Evolutionary conservation across 768 basidiomycete genomes (phyloP).

Genomic region (Asterophora lycoperdoides): DNA sequence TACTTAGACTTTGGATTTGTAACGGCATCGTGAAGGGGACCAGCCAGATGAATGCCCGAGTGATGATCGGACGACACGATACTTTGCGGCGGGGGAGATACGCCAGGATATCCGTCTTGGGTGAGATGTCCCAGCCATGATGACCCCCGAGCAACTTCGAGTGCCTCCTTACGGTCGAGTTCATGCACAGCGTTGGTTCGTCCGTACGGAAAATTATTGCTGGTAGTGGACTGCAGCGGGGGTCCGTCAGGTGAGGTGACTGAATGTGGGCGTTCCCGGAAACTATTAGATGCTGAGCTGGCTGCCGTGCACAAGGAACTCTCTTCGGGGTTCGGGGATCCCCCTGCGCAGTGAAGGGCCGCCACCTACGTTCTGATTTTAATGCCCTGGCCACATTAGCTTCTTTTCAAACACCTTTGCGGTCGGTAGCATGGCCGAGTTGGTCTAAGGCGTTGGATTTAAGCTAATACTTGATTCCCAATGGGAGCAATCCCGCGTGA

Average conservation of each 20-base stretch:
- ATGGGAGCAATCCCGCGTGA: constrained; percentile 82
- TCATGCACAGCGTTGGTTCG: background rate
- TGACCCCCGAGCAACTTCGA: constrained; percentile 10
- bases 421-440: constrained; percentile 73
- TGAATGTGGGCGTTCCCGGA: background rate
- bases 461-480: constrained; percentile 70
- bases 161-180: background rate
- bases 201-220: background rate
- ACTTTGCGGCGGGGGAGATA: background rate
- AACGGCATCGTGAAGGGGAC: constrained; percentile 21
- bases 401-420: background rate
- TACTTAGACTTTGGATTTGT: constrained; percentile 19
- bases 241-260: background rate
- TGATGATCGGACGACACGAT: background rate
- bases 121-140: constrained; percentile 2
- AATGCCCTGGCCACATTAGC: background rate
- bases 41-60: constrained; percentile 16
- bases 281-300: background rate
- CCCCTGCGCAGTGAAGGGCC: background rate
- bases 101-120: background rate
- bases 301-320: background rate
- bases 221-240: background rate
- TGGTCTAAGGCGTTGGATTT: constrained; percentile 92
- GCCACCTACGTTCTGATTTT: background rate
- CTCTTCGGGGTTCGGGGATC: constrained; percentile 2